Percentiles rank a stretch among this genome's conserved stretches.
Conservation (phyloP, 164 flowering plant genomes). For the Warburgia ugandensis region DNA sequence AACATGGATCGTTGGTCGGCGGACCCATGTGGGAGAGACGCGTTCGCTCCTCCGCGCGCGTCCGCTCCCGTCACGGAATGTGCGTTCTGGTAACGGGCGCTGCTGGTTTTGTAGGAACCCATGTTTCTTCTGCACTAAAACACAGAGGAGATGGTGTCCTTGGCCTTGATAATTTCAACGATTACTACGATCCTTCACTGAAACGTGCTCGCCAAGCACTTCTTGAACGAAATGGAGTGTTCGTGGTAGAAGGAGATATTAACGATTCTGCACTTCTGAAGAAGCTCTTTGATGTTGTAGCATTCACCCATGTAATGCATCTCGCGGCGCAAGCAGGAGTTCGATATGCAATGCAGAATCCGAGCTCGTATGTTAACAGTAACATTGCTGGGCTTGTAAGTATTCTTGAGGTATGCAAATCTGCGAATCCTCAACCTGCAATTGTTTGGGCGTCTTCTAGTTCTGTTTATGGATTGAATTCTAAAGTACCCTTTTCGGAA, state of each 20-base stretch:
- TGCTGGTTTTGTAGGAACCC: constrained; percentile 88
- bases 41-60: constrained; percentile 55
- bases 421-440: constrained; percentile 81
- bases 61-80: constrained; percentile 47
- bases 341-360: constrained; percentile 88
- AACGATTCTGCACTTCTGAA: constrained; percentile 55
- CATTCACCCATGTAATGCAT: constrained; percentile 88
- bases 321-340: constrained; percentile 97
- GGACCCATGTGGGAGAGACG: constrained; percentile 69
- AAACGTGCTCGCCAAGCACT: constrained; percentile 73
- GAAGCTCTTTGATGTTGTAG: constrained; percentile 72
- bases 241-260: constrained; percentile 81
- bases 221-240: constrained; percentile 58
- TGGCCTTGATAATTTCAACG: constrained; percentile 80
- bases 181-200: constrained; percentile 69
- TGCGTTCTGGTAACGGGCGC: constrained; percentile 91
- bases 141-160: constrained; percentile 87
- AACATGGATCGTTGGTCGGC: too few relatives aligned
- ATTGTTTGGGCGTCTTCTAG: constrained; percentile 92
- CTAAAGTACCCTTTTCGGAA: constrained; percentile 84
- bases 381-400: constrained; percentile 84
- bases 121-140: constrained; percentile 67
- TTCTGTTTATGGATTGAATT: constrained; percentile 84
- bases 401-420: constrained; percentile 73
- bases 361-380: constrained; percentile 81